A percentile compares a stretch with the other conserved stretches of the same genome.
Conservation (phyloP, 2,329 filamentous ascomycete species). For the Calonectria fujianensis region DNA sequence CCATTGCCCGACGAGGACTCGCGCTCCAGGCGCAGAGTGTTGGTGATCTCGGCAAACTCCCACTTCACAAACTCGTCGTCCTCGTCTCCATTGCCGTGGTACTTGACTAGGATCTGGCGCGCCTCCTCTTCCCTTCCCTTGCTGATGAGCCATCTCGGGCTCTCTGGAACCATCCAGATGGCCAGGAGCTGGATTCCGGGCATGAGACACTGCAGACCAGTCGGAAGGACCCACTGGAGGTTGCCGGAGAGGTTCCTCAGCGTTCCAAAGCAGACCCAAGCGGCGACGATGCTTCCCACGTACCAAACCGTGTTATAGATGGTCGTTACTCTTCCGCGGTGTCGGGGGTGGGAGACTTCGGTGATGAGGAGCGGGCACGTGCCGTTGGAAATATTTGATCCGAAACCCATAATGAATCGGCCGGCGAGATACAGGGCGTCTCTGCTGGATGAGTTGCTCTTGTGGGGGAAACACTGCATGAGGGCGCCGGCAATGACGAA, state of each 20-base stretch:
- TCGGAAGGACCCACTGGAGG: constrained; percentile 50
- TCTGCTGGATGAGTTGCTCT: constrained; percentile 29
- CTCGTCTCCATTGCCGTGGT: constrained; percentile 47
- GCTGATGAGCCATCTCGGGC: constrained; percentile 49
- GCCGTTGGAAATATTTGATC: constrained; percentile 51
- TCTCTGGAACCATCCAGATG: constrained; percentile 49
- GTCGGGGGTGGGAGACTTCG: constrained; percentile 49
- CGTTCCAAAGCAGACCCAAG: constrained; percentile 50
- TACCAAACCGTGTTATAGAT: constrained; percentile 54
- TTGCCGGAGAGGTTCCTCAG: constrained; percentile 42
- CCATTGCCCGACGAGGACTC: constrained; percentile 39
- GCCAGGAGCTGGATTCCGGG: constrained; percentile 48
- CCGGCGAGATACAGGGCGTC: constrained; percentile 50
- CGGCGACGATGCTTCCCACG: constrained; percentile 50
- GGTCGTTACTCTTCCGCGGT: constrained; percentile 50
- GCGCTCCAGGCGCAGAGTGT: constrained; percentile 47
- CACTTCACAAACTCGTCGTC: constrained; percentile 46
- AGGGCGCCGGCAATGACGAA: constrained; percentile 48
- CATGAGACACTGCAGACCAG: constrained; percentile 49
- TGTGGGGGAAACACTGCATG: constrained; percentile 50
- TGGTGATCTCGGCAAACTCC: constrained; percentile 49
- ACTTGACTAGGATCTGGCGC: constrained; percentile 47
- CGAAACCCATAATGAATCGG: constrained; percentile 52
- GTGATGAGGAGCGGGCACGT: constrained; percentile 53
- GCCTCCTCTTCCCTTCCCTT: constrained; percentile 52